These are phyloP conservation scores for Aspergillus sp. DNA, from an alignment of 2,329 filamentous ascomycete species.

Conservation along the genomic window DNA sequence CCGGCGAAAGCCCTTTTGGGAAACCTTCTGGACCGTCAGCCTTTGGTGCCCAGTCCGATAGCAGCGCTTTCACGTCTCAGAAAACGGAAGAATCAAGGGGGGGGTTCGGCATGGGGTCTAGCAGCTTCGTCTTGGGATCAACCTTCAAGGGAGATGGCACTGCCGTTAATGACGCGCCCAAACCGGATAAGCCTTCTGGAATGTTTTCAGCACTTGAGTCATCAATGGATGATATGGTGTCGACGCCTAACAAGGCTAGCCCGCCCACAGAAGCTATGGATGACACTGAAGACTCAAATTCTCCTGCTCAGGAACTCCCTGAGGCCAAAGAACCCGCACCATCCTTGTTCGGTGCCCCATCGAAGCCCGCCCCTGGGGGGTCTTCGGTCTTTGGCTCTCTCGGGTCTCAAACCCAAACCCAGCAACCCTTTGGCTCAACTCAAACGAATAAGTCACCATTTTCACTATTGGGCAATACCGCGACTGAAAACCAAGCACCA, in stretches of 20 bases:
- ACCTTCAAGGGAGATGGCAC: conserved; percentile 46
- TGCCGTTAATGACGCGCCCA: conserved; percentile 40
- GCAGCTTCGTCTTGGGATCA: conserved; percentile 45
- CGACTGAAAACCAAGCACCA: conserved; percentile 23
- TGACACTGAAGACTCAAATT: conserved; percentile 32
- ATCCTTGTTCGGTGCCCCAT: conserved; percentile 30
- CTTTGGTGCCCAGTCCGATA: conserved; percentile 30
- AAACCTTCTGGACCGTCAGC: conserved; percentile 29
- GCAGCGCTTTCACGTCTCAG: conserved; percentile 29
- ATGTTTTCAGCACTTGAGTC: conserved; percentile 39
- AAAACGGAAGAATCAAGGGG: conserved; percentile 28
- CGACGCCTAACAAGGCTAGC: conserved; percentile 32
- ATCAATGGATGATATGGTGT: conserved; percentile 43
- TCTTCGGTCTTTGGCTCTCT: conserved; percentile 27
- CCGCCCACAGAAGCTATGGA: conserved; percentile 39
- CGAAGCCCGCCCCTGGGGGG: conserved; percentile 24
- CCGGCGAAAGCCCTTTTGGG: conserved; percentile 27
- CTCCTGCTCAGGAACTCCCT: conserved; percentile 21
- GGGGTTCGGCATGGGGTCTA: conserved; percentile 28
- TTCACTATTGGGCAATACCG: conserved; percentile 29
- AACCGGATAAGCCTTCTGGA: conserved; percentile 35
- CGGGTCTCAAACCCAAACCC: conserved; percentile 28
- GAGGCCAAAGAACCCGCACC: conserved; percentile 19
- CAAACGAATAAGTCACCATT: conserved; percentile 33
- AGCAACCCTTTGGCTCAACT: conserved; percentile 22